Percentiles rank a stretch among this genome's conserved stretches.
Evolutionary conservation across 208 protist species (phyloP).

Genomic region (Trypanosoma scelopori): DNA sequence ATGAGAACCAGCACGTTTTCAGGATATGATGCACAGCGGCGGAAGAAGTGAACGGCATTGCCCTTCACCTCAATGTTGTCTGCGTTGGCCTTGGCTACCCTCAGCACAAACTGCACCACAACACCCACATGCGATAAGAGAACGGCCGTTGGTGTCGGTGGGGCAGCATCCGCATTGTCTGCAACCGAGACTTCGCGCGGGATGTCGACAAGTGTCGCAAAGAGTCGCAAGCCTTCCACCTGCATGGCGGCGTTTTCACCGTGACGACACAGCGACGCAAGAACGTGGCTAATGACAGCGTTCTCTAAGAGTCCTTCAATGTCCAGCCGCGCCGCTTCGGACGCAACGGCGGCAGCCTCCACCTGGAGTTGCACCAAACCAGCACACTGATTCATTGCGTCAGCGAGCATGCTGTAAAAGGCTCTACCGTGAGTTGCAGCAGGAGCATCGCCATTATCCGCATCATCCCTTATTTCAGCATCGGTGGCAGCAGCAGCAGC

Average conservation of each 20-base stretch:
- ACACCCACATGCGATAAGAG: conserved; percentile 54
- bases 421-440: conserved; percentile 2
- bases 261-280: conserved; percentile 43
- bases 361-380: conserved; percentile 15
- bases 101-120: conserved; percentile 39
- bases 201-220: conserved; percentile 43
- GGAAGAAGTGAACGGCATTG: conserved; percentile 41
- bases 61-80: conserved; percentile 39
- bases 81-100: conserved; percentile 25
- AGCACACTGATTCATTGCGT: conserved; percentile 9
- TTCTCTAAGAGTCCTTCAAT: conserved; percentile 36
- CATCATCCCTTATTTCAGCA: neutral
- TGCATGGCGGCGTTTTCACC: conserved; percentile 31
- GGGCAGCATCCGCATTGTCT: neutral
- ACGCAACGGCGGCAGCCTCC: conserved; percentile 23
- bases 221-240: conserved; percentile 34
- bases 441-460: neutral
- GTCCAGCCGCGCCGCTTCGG: conserved; percentile 17
- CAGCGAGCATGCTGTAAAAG: conserved; percentile 21
- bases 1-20: conserved; percentile 39
- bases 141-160: conserved; percentile 31
- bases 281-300: conserved; percentile 34
- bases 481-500: neutral
- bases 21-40: conserved; percentile 37
- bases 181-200: conserved; percentile 14